Conservation (phyloP, 164 flowering plant species). For the Stephania yunnanensis region DNA sequence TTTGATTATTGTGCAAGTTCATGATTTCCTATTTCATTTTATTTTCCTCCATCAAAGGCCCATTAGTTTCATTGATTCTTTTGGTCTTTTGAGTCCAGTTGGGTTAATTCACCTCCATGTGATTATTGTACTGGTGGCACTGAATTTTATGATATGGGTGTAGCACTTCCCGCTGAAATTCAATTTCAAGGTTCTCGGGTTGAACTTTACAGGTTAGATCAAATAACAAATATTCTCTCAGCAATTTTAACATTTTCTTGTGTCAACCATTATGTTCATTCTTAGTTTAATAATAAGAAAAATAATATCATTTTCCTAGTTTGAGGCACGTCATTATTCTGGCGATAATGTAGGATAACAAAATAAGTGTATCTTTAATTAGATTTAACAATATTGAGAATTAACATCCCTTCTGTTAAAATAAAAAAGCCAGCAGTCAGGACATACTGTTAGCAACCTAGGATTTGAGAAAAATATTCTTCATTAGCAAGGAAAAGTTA, state of each 20-base stretch:
- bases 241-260: background rate
- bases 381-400: background rate
- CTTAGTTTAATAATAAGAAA: background rate
- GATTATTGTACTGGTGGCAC: conserved; percentile 70
- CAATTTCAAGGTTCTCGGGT: conserved; percentile 67
- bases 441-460: background rate
- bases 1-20: background rate
- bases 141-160: conserved; percentile 47
- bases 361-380: background rate
- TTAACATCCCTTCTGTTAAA: no score
- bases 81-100: conserved; percentile 35
- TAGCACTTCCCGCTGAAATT: conserved; percentile 52
- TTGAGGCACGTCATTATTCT: background rate
- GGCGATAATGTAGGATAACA: background rate
- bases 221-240: background rate
- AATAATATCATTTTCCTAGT: no score
- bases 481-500: no score
- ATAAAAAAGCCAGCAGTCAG: background rate
- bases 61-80: background rate
- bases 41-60: background rate
- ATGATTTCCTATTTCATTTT: background rate
- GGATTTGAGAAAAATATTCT: background rate
- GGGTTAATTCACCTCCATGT: conserved; percentile 91
- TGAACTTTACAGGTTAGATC: conserved; percentile 73
- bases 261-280: background rate